phyloP scores from a whole-genome alignment of 176 grass and related monocot genomes.

The Aegilops longissima region DNA sequence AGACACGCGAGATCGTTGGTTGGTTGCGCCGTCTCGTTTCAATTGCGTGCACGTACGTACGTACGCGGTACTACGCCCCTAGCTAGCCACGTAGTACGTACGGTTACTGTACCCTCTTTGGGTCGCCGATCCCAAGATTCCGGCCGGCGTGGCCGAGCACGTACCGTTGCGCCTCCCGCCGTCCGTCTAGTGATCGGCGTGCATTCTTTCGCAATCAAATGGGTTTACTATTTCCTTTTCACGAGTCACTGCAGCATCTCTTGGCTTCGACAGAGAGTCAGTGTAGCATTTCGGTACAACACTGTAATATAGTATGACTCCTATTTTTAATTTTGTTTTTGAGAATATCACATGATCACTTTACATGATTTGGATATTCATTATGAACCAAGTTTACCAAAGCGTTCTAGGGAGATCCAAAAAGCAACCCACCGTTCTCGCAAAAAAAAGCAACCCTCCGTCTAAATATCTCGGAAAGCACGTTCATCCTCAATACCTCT shows the following conservation, averaged over 20 bases:
- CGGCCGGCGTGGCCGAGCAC: background rate
- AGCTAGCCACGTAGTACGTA: background rate
- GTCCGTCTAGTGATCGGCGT: no score
- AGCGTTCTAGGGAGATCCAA: no score
- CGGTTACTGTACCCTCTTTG: background rate
- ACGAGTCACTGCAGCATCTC: background rate
- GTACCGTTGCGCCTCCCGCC: background rate
- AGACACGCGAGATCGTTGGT: background rate
- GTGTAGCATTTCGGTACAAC: background rate
- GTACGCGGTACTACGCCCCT: background rate
- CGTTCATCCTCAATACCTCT: no score
- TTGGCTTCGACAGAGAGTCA: background rate
- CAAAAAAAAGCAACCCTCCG: no score
- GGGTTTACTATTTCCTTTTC: background rate
- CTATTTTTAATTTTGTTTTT: no score
- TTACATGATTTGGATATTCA: no score
- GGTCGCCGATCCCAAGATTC: background rate
- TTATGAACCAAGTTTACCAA: no score
- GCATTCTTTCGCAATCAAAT: no score
- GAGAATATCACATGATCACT: no score
- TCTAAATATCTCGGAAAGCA: no score
- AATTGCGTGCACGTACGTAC: background rate
- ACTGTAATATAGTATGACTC: no score
- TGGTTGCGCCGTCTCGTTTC: slow-evolving; percentile 13
- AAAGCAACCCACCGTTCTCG: no score